Percentiles rank a stretch among this genome's conserved stretches.
phyloP scores from a whole-genome alignment of 805 yeast species.

The Starmerella lactis-condensi region DNA sequence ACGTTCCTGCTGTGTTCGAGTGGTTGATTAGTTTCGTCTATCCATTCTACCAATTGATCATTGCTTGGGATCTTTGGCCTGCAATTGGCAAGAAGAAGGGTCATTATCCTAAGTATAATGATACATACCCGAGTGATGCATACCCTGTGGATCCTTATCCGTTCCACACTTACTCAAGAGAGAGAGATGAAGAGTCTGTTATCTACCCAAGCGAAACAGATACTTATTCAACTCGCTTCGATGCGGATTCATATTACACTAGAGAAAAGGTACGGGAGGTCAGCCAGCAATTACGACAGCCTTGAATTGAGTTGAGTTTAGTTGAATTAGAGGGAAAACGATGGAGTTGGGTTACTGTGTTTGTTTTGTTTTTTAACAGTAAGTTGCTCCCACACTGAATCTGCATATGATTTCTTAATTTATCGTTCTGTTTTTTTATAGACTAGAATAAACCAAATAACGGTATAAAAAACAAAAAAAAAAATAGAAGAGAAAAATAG shows the following conservation, averaged over 20 bases:
- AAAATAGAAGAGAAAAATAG: conserved; percentile 2
- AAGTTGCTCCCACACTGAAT: too few species aligned
- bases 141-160: conserved; percentile 4
- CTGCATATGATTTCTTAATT: too few species aligned
- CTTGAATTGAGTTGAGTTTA: background rate
- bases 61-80: conserved; percentile 54
- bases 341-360: too few species aligned
- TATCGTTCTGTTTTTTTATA: too few species aligned
- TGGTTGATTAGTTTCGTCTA: conserved; percentile 81
- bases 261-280: background rate
- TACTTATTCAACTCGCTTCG: background rate
- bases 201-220: background rate
- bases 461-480: conserved; percentile 1
- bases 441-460: background rate
- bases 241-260: background rate
- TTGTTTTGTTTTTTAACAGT: too few species aligned
- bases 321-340: too few species aligned
- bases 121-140: conserved; percentile 8
- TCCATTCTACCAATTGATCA: conserved; percentile 44
- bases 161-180: background rate
- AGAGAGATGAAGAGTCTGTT: background rate
- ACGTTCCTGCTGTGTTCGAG: conserved; percentile 49
- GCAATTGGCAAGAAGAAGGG: conserved; percentile 29
- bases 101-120: conserved; percentile 11
- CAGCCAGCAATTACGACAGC: background rate